Evolutionary conservation across 306 rosid genomes (phyloP), one percentile per base, ranked within the genome.

Genomic region (Quercus robur): DNA sequence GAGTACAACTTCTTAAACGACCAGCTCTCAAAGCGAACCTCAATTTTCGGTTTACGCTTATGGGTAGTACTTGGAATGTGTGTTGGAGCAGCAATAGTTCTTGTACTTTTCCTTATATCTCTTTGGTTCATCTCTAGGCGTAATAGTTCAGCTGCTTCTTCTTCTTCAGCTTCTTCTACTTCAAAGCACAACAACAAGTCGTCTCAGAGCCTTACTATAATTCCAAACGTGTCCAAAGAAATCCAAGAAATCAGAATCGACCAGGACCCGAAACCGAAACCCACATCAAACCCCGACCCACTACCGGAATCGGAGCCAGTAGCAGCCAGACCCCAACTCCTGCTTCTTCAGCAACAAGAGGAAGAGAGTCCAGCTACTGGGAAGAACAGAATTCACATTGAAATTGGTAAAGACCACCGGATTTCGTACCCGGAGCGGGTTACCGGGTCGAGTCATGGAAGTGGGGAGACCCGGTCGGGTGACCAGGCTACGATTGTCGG

Each of bases 51-150:
- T 33, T 77, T 89, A 15, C 86, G 83, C 5, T 82, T 89, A 74
- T 87, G 93, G 93, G 91, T 89, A 2, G 89, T 87, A 44, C 80
- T 89, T 67, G 93, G 93, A n/a, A 87, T 89, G 25, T 79, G 91
- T 51, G 93, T 89, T 6, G 93, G 91, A 18, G 93, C 93, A 4
- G 89, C 89, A 84, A 89, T 87, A 54, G 93, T 89, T 26, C 55
- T 89, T 1, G 89, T 87, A n/a, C 86, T 89, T 41, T 89, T 89
- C 64, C 89, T 87, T 71, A 79, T 89, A 13, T 89, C 93, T 0
- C 79, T 89, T 35, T 89, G 90, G 87, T 84, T 89, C 88, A 86
- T 86, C 18, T 84, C 89, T 3, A 82, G 87, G 66, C 85, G 89
- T 10, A 80, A 83, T 75, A 13, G 69, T 25, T 76, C 86, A 19